These are phyloP conservation scores for Penicillium psychrofluorescens DNA, from an alignment of 495 filamentous ascomycete species.

Conservation along the genomic window DNA sequence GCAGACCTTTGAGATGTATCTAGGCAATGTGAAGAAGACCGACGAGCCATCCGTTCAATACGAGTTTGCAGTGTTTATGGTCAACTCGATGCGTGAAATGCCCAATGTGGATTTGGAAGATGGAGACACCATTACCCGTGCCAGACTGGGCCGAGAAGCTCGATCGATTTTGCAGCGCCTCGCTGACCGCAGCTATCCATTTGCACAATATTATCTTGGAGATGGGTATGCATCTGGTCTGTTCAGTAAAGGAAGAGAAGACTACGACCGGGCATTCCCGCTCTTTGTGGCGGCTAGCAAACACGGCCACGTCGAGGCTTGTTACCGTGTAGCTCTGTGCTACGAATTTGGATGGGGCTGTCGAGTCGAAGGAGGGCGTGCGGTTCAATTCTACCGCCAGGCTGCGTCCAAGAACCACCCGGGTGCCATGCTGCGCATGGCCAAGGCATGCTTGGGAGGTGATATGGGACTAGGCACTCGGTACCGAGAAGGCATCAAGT, in stretches of 20 bases:
- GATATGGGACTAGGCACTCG: slow-evolving; percentile 78
- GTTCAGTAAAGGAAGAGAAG: slow-evolving; percentile 86
- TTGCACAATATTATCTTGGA: slow-evolving; percentile 94
- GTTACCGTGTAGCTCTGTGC: slow-evolving; percentile 86
- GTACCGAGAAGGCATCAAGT: slow-evolving; percentile 92
- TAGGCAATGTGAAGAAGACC: slow-evolving; percentile 92
- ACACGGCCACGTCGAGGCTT: slow-evolving; percentile 94
- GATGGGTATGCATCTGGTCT: slow-evolving; percentile 92
- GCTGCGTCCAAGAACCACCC: slow-evolving; percentile 91
- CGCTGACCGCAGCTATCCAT: slow-evolving; percentile 80
- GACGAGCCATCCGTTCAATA: slow-evolving; percentile 84
- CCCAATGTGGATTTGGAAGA: slow-evolving; percentile 31
- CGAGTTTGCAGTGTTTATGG: slow-evolving; percentile 90
- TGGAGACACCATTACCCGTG: slow-evolving; percentile 39
- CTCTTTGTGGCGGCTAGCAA: slow-evolving; percentile 92
- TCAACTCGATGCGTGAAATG: slow-evolving; percentile 71
- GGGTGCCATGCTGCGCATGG: slow-evolving; percentile 87
- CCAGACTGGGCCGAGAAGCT: slow-evolving; percentile 78
- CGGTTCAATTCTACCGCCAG: slow-evolving; percentile 85
- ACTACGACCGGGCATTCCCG: slow-evolving; percentile 83
- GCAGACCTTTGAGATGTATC: slow-evolving; percentile 95
- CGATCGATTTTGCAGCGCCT: slow-evolving; percentile 80
- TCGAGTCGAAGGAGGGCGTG: slow-evolving; percentile 78
- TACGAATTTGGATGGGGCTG: slow-evolving; percentile 99
- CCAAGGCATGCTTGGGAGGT: slow-evolving; percentile 78